Conservation (phyloP, 2,329 filamentous ascomycete species). For the Trichophyton mentagrophytes region DNA sequence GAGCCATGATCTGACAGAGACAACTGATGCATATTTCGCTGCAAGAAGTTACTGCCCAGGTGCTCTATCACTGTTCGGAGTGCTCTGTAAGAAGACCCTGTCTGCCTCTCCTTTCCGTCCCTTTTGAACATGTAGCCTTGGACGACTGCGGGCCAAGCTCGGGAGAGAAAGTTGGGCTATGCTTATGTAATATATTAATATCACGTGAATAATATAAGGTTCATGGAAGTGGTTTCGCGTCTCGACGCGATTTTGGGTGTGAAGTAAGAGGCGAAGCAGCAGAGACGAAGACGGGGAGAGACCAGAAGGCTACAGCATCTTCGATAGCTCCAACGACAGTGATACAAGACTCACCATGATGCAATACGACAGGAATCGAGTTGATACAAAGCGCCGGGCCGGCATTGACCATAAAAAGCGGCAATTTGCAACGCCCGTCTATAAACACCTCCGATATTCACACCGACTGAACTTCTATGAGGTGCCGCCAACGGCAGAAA, state of each 20-base stretch:
- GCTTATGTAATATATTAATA: not conserved
- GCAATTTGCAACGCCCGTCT: conserved; percentile 68
- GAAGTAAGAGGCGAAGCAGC: not conserved
- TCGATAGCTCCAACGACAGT: not conserved
- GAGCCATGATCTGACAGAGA: too few relatives aligned
- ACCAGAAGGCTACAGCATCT: not conserved
- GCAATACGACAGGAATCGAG: conserved; percentile 31
- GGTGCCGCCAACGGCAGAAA: conserved; percentile 77
- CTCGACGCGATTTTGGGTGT: not conserved
- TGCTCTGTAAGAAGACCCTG: not conserved
- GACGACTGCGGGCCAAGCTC: not conserved
- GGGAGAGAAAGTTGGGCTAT: not conserved
- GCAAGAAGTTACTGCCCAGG: too few relatives aligned
- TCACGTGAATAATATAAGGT: not conserved
- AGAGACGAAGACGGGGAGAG: not conserved
- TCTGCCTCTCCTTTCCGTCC: not conserved
- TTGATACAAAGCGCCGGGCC: conserved; percentile 59
- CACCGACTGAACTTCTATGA: conserved; percentile 87
- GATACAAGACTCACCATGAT: conserved; percentile 24
- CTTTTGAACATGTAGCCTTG: not conserved
- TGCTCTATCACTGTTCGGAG: too few relatives aligned
- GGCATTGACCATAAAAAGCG: conserved; percentile 68
- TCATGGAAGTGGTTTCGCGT: not conserved
- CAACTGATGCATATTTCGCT: too few relatives aligned
- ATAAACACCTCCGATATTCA: conserved; percentile 66